phyloP scores from a whole-genome alignment of 2,329 filamentous ascomycete species.

The Epichloe brachyelytri region DNA sequence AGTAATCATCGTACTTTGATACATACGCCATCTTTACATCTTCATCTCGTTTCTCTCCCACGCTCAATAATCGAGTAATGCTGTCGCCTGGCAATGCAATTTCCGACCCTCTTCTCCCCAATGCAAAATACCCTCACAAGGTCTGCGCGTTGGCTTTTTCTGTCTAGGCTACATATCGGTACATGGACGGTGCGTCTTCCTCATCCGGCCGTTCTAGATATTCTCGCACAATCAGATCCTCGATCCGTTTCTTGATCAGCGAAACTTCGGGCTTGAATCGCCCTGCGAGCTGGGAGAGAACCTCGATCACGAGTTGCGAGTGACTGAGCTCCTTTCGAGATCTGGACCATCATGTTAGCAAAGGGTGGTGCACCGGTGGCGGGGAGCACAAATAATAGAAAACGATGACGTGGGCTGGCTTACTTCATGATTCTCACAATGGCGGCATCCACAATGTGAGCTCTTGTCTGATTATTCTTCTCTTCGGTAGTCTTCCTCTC shows the following conservation, averaged over 20 bases:
- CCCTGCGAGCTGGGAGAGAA: conserved; percentile 52
- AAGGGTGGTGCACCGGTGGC: background rate
- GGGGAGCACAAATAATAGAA: background rate
- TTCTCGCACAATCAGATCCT: conserved; percentile 62
- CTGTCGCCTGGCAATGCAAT: conserved; percentile 1
- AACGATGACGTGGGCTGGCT: conserved; percentile 19
- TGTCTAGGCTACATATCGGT: conserved; percentile 56
- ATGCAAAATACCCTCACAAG: background rate
- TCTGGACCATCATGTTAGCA: conserved; percentile 25
- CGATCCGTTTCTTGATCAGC: conserved; percentile 72
- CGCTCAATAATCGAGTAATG: background rate
- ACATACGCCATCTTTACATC: background rate
- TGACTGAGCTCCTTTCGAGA: conserved; percentile 62
- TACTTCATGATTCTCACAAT: conserved; percentile 81
- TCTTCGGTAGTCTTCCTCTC: conserved; percentile 60
- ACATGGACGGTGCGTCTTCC: conserved; percentile 49
- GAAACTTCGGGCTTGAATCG: conserved; percentile 66
- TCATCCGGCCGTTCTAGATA: conserved; percentile 63
- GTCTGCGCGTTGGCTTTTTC: background rate
- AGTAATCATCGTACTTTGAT: background rate
- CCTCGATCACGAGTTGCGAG: conserved; percentile 56
- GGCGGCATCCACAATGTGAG: conserved; percentile 61
- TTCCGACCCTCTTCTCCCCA: background rate
- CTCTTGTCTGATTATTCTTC: conserved; percentile 60
- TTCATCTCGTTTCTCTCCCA: background rate